Percentiles rank a stretch among this genome's conserved stretches.
These are phyloP conservation scores for Phaeophleospora eucalypticola DNA, from an alignment of 2,329 filamentous ascomycete genomes.

Conservation along the genomic window DNA sequence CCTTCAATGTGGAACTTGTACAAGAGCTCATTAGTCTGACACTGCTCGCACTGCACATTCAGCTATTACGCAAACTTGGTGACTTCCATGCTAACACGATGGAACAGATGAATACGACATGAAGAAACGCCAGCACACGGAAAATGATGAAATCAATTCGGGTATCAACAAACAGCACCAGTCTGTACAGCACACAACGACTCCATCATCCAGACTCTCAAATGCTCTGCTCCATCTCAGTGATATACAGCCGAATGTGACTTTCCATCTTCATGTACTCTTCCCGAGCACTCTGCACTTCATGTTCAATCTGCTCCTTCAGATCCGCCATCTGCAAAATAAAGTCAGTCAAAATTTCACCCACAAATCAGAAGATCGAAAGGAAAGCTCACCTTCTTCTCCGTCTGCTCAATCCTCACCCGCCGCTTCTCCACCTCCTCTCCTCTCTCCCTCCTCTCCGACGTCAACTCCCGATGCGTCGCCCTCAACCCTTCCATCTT, in stretches of 20 bases:
- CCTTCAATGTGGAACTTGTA: conserved; percentile 23
- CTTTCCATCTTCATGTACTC: conserved; percentile 97
- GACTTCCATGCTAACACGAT: no score
- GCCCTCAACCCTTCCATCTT: conserved; percentile 86
- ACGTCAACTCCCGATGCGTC: conserved; percentile 73
- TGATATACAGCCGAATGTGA: conserved; percentile 96
- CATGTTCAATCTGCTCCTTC: conserved; percentile 94
- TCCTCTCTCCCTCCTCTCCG: conserved; percentile 80
- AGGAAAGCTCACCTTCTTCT: conserved; percentile 77
- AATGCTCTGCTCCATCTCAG: conserved; percentile 94
- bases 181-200: not conserved
- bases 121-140: no score
- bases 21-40: not conserved
- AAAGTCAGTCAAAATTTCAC: not conserved
- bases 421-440: conserved; percentile 87
- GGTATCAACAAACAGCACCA: conserved; percentile 4
- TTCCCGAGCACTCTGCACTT: conserved; percentile 83
- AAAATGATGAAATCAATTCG: not conserved
- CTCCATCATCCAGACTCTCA: conserved; percentile 15
- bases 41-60: no score
- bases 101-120: no score
- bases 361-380: not conserved
- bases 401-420: conserved; percentile 94
- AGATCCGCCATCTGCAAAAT: conserved; percentile 80
- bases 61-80: no score